Conservation (phyloP, 352 stramenopile species). For the Pythium biforme region DNA sequence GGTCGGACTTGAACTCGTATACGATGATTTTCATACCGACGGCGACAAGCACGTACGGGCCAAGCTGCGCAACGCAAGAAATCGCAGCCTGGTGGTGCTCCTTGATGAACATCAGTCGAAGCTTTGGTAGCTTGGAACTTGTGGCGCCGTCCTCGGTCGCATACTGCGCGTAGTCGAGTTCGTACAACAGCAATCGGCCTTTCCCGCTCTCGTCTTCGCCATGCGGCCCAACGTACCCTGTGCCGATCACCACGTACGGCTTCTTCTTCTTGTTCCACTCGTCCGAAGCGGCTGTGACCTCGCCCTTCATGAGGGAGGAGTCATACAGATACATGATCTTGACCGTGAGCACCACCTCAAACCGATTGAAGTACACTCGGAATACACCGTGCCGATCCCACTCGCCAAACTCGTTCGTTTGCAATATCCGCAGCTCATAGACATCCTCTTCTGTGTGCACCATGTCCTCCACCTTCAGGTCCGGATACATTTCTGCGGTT, state of each 20-base stretch:
- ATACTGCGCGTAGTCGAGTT: conserved; percentile 88
- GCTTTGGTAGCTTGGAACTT: conserved; percentile 78
- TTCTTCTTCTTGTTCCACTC: conserved; percentile 83
- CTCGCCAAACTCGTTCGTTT: conserved; percentile 80
- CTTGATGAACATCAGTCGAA: conserved; percentile 83
- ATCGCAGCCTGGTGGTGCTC: conserved; percentile 84
- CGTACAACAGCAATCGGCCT: conserved; percentile 80
- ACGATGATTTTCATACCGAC: conserved; percentile 88
- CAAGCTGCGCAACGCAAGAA: conserved; percentile 71
- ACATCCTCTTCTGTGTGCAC: conserved; percentile 74
- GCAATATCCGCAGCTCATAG: conserved; percentile 79
- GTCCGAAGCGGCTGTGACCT: conserved; percentile 56
- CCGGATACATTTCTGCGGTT: conserved; percentile 76
- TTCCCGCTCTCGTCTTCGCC: conserved; percentile 87
- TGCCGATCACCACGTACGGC: conserved; percentile 80
- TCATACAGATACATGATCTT: conserved; percentile 88
- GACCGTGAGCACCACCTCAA: conserved; percentile 82
- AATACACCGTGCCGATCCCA: conserved; percentile 76
- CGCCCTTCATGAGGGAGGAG: conserved; percentile 73
- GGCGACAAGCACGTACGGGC: conserved; percentile 78
- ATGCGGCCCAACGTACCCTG: conserved; percentile 77
- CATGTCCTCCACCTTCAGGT: conserved; percentile 64
- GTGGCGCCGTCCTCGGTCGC: conserved; percentile 67
- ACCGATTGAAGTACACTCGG: conserved; percentile 80
- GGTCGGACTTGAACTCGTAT: conserved; percentile 88